Base-by-base conservation (phyloP, 495 filamentous ascomycete genomes). In the Neurospora sp. region DNA sequence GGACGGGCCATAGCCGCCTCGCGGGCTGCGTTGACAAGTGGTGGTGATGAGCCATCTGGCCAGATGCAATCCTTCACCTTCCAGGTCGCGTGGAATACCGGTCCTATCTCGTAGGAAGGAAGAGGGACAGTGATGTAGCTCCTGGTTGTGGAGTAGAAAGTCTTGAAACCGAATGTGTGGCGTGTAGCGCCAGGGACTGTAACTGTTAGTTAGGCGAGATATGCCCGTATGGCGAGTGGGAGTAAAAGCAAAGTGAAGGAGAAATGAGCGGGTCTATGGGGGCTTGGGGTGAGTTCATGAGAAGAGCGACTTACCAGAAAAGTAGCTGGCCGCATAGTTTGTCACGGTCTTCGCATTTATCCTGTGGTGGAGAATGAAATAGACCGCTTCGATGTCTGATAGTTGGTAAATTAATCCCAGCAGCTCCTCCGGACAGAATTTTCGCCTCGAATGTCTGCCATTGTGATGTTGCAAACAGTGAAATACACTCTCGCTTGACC, bases 341-440 rank as follows among this genome's bases (percentile, higher is more conserved):
- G 0, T 19, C 31, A 66, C 54, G 15, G 6, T 15, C 2, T 66
- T 66, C 0, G 2, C 2, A 19, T 66, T 66, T 34, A 66, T 2
- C 28, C 7, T 34, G 54, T 34, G 28, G 0, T 73, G 69, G 4
- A 74, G 28, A 13, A 80, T 62, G 71, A 81, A 59, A 59, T 76
- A 81, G 36, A 82, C 71, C 15, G 43, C 40, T 48, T 79, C 71
- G 0, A 81, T 54, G 38, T 76, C 45, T 1, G 71, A 70, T 28
- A 82, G 80, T 66, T 43, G 74, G 5, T 62, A 34, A 0, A 82
- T 3, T 8, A 81, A 77, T 0, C 74, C 71, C 5, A 24, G 42
- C 2, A 80, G 2, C 28, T 71, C 21, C 19, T 72, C 31, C 1
- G 78, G 72, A 31, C 79, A 79, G 15, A 76, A 37, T 1, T 17